Percentiles rank a stretch among this genome's conserved stretches.
These are phyloP conservation scores for Lasiosphaeria miniovina DNA, from an alignment of 495 filamentous ascomycete genomes.

Conservation along the genomic window DNA sequence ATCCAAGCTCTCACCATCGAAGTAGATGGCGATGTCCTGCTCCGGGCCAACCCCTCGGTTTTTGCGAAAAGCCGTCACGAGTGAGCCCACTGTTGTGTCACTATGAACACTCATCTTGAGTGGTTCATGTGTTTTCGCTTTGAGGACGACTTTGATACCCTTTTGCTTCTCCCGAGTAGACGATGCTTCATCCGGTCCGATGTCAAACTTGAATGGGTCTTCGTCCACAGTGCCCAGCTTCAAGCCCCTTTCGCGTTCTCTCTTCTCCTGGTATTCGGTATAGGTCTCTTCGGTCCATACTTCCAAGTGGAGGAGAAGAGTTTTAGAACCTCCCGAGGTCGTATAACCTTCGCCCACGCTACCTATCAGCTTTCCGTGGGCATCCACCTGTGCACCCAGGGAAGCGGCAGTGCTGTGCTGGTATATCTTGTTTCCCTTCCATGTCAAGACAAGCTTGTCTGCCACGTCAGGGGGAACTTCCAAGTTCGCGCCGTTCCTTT, in stretches of 20 bases:
- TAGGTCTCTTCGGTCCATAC: constrained; percentile 67
- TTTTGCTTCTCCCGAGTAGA: constrained; percentile 38
- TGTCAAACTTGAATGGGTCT: neutral
- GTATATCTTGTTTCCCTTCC: constrained; percentile 70
- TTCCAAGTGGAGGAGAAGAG: constrained; percentile 56
- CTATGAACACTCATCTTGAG: constrained; percentile 38
- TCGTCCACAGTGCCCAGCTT: constrained; percentile 26
- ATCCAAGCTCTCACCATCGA: constrained; percentile 77
- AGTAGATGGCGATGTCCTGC: constrained; percentile 59
- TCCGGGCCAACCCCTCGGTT: constrained; percentile 35
- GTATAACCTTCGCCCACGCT: constrained; percentile 34
- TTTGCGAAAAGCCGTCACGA: constrained; percentile 40
- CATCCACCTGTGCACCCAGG: constrained; percentile 53
- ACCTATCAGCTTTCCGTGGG: constrained; percentile 31
- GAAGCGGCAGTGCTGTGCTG: constrained; percentile 69
- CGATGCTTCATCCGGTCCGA: constrained; percentile 11
- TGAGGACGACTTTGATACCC: constrained; percentile 57
- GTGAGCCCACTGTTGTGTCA: constrained; percentile 34
- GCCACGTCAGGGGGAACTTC: constrained; percentile 4
- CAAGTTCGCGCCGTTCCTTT: constrained; percentile 3
- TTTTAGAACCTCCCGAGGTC: constrained; percentile 26
- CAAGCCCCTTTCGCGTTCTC: constrained; percentile 34
- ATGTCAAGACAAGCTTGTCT: constrained; percentile 69
- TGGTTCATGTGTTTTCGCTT: constrained; percentile 37
- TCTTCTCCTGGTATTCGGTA: constrained; percentile 41